Evolutionary conservation across 345 rosid species (phyloP).

Genomic region (Rhizophora mangle): DNA sequence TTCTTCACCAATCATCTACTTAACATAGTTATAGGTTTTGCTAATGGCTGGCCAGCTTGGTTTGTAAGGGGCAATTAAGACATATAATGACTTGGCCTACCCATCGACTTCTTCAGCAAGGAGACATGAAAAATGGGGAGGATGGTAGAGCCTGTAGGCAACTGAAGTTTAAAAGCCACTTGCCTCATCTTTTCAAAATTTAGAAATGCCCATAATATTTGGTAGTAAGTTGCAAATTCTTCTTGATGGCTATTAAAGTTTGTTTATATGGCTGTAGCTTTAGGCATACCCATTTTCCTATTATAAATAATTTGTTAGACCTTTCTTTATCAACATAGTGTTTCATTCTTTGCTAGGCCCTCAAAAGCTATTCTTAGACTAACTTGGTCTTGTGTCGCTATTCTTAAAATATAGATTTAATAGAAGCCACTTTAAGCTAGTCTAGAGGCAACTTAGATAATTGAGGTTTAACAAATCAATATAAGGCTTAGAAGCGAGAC

Average conservation of each 20-base stretch:
- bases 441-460: too few relatives aligned
- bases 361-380: too few relatives aligned
- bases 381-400: neutral
- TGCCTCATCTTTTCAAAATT: neutral
- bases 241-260: neutral
- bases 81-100: neutral
- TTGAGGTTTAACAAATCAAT: neutral
- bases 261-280: neutral
- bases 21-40: neutral
- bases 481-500: too few relatives aligned
- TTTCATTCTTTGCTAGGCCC: neutral
- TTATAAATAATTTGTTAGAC: neutral
- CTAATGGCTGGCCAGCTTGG: neutral
- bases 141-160: neutral
- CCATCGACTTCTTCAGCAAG: neutral
- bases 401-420: too few relatives aligned
- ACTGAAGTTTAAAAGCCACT: neutral
- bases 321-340: neutral
- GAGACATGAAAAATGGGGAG: neutral
- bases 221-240: neutral
- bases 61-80: neutral
- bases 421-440: too few relatives aligned
- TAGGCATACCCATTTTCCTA: neutral
- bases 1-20: neutral
- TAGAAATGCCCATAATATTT: neutral